Percentiles rank a stretch among this genome's conserved stretches.
These are phyloP conservation scores for Pistacia atlantica DNA, from an alignment of 345 rosid genomes.

Conservation along the genomic window DNA sequence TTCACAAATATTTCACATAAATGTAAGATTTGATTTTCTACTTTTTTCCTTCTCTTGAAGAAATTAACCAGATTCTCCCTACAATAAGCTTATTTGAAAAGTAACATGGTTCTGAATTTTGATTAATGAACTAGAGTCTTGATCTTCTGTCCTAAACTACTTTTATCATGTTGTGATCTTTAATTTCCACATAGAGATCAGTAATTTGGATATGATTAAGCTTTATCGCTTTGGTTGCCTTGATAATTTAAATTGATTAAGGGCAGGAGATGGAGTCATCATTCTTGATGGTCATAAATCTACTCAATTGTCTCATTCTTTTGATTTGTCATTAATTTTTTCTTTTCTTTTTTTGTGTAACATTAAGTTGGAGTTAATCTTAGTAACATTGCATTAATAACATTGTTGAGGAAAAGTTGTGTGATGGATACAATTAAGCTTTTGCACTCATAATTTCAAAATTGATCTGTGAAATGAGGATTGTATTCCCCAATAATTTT, in stretches of 20 bases:
- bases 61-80: too few species aligned
- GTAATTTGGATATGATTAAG: neutral
- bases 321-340: neutral
- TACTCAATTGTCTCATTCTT: neutral
- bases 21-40: too few species aligned
- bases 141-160: too few species aligned
- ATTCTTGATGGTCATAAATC: neutral
- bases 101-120: too few species aligned
- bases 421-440: neutral
- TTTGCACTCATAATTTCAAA: slow-evolving; percentile 1
- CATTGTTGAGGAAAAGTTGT: neutral
- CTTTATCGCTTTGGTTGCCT: neutral
- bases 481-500: too few species aligned
- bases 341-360: neutral
- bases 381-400: neutral
- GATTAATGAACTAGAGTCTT: too few species aligned
- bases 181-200: neutral
- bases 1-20: too few species aligned
- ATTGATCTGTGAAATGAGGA: neutral
- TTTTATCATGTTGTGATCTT: too few species aligned
- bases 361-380: neutral
- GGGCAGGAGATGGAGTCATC: neutral
- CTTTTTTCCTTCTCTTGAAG: too few species aligned
- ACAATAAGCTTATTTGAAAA: too few species aligned
- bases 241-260: neutral